Base-by-base conservation (phyloP, 2,329 filamentous ascomycete genomes). In the Parascedosporium putredinis region DNA sequence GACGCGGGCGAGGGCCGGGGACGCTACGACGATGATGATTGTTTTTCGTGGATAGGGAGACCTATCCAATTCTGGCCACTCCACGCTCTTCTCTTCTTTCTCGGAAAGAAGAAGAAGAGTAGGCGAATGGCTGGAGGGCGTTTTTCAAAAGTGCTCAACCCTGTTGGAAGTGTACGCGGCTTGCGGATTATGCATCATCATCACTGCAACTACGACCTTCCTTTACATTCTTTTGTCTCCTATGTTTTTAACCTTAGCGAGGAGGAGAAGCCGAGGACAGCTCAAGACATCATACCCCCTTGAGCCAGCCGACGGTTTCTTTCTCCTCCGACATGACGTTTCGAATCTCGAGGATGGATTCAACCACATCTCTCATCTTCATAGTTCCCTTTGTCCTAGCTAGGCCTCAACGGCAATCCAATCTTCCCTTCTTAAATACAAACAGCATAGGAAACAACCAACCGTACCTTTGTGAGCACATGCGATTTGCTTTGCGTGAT, bases 221-320 rank as follows among this genome's bases (percentile, higher is more conserved):
- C 27, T 31, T 12, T 31, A 31, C 27, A 42, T 22, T 42, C 38
- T 23, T 42, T 42, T 42, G 18, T 42, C 10, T 14, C 38, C 38
- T 42, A 23, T 42, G 38, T 42, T 42, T 42, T 20, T 20, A 42
- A n/a, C n/a, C n/a, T n/a, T n/a, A n/a, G n/a, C n/a, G n/a, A n/a
- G n/a, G n/a, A n/a, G n/a, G n/a, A n/a, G n/a, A n/a, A n/a, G n/a
- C n/a, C n/a, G n/a, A n/a, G n/a, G n/a, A n/a, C n/a, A n/a, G n/a
- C n/a, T n/a, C n/a, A n/a, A n/a, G n/a, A n/a, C n/a, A 16, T 16
- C 33, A 16, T 36, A 16, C 7, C 33, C 18, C 14, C 14, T 34
- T 36, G 33, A 18, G n/a, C 33, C 20, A 5, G 20, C 33, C 14
- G 33, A 18, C n/a, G 9, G 33, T 18, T 16, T 36, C 33, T 42